A percentile compares a stretch with the other conserved stretches of the same genome.
Evolutionary conservation across 257 asterid genomes (phyloP).

Genomic region (Fraxinus cuspidata): DNA sequence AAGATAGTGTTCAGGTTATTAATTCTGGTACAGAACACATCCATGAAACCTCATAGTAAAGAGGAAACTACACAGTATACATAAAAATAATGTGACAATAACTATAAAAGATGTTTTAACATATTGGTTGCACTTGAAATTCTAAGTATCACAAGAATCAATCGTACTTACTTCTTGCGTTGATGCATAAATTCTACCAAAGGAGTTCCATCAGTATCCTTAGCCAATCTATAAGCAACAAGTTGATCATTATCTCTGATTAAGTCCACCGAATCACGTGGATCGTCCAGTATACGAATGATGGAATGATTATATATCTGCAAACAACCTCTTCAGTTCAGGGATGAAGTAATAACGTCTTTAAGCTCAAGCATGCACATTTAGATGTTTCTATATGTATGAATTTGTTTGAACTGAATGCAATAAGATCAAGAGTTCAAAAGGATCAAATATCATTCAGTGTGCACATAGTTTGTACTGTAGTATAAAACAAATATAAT

Average conservation of each 20-base stretch:
- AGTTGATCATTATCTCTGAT: constrained; percentile 58
- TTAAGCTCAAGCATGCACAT: not conserved
- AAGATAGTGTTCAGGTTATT: not conserved
- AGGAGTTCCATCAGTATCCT: constrained; percentile 42
- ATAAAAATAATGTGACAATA: not conserved
- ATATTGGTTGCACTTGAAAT: not conserved
- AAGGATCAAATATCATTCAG: no score
- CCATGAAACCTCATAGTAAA: not conserved
- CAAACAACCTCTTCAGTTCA: constrained; percentile 28
- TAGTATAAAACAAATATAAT: not conserved
- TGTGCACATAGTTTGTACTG: not conserved
- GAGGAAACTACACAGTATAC: not conserved
- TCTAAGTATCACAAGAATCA: not conserved
- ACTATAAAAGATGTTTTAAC: not conserved
- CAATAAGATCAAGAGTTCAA: not conserved
- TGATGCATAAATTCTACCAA: constrained; percentile 54
- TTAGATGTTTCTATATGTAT: not conserved
- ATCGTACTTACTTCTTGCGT: constrained; percentile 43
- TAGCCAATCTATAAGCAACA: constrained; percentile 68
- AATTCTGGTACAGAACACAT: not conserved
- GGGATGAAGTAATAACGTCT: constrained; percentile 8
- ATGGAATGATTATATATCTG: constrained; percentile 54
- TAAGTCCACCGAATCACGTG: constrained; percentile 48
- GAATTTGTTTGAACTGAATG: not conserved
- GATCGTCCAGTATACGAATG: constrained; percentile 43